A percentile compares a stretch with the other conserved stretches of the same genome.
These are phyloP conservation scores for Cladorrhinum sp. DNA, from an alignment of 2,329 filamentous ascomycete genomes.

Conservation along the genomic window DNA sequence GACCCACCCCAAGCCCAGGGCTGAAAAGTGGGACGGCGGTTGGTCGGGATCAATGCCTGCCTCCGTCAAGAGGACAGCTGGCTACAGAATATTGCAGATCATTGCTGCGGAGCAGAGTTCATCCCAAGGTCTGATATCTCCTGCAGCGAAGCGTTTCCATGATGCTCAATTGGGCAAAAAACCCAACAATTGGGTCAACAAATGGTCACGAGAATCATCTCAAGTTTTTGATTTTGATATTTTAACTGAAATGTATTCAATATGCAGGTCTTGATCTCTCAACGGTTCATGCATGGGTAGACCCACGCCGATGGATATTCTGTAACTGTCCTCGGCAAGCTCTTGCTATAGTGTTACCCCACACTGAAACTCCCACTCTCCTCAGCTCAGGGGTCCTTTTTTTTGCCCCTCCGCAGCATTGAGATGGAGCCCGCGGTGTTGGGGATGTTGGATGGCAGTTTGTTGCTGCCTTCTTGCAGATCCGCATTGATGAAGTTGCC, in stretches of 20 bases:
- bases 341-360: constrained; percentile 3
- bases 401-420: constrained; percentile 7
- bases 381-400: constrained; percentile 5
- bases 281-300: neutral
- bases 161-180: neutral
- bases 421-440: neutral
- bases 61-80: neutral
- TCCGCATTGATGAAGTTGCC: constrained; percentile 6
- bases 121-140: neutral
- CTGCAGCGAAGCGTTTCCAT: neutral
- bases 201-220: neutral
- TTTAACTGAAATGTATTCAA: neutral
- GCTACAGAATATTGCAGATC: neutral
- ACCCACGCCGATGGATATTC: neutral
- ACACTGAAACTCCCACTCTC: neutral
- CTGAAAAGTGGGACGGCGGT: constrained; percentile 5
- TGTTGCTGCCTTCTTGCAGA: neutral
- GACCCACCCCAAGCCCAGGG: constrained; percentile 6
- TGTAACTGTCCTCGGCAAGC: neutral
- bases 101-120: neutral
- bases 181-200: neutral
- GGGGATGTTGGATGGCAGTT: neutral
- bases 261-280: neutral
- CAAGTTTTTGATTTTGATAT: neutral
- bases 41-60: constrained; percentile 4